Evolutionary conservation across 257 asterid species (phyloP).

Genomic region (Osmanthus fragrans): DNA sequence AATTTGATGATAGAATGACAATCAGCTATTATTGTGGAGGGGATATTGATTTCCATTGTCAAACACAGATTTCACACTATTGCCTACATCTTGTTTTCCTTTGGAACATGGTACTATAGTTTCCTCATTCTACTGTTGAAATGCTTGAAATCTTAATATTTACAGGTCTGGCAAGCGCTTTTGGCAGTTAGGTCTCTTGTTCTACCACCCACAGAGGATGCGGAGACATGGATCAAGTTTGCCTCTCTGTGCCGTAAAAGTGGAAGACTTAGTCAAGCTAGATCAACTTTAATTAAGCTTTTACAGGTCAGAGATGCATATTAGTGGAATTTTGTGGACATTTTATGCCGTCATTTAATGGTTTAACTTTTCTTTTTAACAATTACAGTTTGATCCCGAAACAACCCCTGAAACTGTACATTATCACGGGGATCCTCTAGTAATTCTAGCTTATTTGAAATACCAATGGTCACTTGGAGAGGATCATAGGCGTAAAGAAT

Average conservation of each 20-base stretch:
- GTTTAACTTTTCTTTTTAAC: constrained; percentile 21
- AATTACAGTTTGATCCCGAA: constrained; percentile 89
- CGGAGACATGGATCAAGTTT: constrained; percentile 97
- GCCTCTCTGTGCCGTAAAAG: constrained; percentile 96
- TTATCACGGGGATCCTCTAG: constrained; percentile 95
- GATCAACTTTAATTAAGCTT: constrained; percentile 85
- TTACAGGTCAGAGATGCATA: constrained; percentile 62
- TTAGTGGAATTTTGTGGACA: constrained; percentile 12
- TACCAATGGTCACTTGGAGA: constrained; percentile 99
- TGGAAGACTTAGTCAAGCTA: constrained; percentile 97
- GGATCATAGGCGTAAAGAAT: constrained; percentile 88
- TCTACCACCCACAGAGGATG: constrained; percentile 95
- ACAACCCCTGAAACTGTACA: constrained; percentile 70
- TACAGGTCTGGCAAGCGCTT: constrained; percentile 94
- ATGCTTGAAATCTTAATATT: constrained; percentile 26
- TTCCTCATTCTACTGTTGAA: constrained; percentile 12
- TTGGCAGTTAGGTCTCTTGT: constrained; percentile 91
- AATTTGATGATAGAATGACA: neutral
- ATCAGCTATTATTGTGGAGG: neutral
- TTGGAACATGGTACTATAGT: constrained; percentile 1
- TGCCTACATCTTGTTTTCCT: constrained; percentile 13
- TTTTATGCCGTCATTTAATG: constrained; percentile 13
- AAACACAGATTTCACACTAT: constrained; percentile 19
- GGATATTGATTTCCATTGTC: constrained; percentile 8
- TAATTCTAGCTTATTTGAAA: constrained; percentile 87